Evolutionary conservation across 257 asterid genomes (phyloP).

Genomic region (Striga asiatica): DNA sequence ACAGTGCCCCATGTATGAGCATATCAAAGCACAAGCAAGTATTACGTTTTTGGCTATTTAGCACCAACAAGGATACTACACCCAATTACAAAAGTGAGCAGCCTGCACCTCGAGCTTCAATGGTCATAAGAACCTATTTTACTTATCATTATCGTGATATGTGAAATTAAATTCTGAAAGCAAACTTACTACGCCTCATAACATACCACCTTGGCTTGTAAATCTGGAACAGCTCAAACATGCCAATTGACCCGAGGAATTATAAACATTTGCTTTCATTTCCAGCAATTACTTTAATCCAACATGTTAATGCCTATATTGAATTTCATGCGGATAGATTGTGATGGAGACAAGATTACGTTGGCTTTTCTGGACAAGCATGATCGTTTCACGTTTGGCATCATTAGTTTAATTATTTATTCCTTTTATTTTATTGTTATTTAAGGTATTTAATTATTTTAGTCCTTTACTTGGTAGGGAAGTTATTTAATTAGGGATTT

Average conservation of each 20-base stretch:
- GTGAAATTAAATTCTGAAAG: neutral
- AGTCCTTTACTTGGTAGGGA: too few species aligned
- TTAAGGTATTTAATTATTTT: too few species aligned
- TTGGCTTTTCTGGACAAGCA: too few species aligned
- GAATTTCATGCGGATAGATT: conserved; percentile 1
- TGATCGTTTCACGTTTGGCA: too few species aligned
- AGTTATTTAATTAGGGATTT: too few species aligned
- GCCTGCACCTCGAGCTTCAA: neutral
- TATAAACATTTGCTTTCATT: neutral
- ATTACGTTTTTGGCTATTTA: neutral
- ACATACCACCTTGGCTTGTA: neutral
- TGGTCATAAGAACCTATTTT: conserved; percentile 1
- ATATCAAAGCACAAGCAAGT: neutral
- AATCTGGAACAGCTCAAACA: neutral
- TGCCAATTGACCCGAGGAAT: conserved; percentile 7
- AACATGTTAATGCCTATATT: neutral
- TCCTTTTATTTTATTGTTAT: too few species aligned
- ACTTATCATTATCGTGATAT: neutral
- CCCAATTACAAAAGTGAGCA: neutral
- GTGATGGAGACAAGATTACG: conserved; percentile 5
- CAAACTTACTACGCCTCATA: conserved; percentile 1
- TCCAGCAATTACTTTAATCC: neutral
- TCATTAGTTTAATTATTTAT: too few species aligned
- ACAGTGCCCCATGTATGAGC: neutral
- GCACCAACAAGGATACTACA: neutral